Base-by-base conservation (phyloP, 1,284 basidiomycete species). In the Pholiota adiposa region DNA sequence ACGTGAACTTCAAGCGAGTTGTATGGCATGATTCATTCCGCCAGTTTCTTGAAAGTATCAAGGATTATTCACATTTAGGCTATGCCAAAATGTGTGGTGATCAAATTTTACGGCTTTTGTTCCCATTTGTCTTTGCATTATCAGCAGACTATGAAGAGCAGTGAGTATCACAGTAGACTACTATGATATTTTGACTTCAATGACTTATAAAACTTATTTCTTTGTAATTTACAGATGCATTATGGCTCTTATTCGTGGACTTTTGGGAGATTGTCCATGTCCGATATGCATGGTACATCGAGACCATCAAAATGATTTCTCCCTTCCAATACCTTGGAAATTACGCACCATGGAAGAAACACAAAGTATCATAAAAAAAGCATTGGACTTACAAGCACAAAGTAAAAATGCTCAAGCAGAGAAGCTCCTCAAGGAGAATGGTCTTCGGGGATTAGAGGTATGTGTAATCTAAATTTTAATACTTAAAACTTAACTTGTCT, bases 81-180 rank as follows among this genome's bases (percentile, higher is more conserved):
- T 65, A 33, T 21, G 59, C 44, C 34, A 53, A 59, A 11, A 54
- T 57, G 2, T 72, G 68, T 61, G 66, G 62, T 14, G 70, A 73
- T 58, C 50, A 52, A 0, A 12, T 64, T 0, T 1, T 38, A 0
- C 63, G 61, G 0, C 23, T 27, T 8, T 33, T 78, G 0, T 75
- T 63, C 56, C 73, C 71, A 0, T 54, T 70, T 21, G 58, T 76
- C 8, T 56, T 72, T 7, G 72, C 75, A 4, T 51, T 73, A 4
- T 69, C 71, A 4, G 65, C 73, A 2, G 74, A 77, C 52, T 75
- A 72, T 57, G 72, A 76, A 49, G 69, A 71, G 43, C 62, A 64
- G 70, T 70, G 52, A 34, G 63, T 63, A 7, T n/a, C n/a, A n/a
- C n/a, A n/a, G n/a, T n/a, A n/a, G n/a, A n/a, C n/a, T n/a, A n/a